Evolutionary conservation across 805 yeast species (phyloP), one percentile per base, ranked within the genome.

Genomic region (Ogataea glucozyma): DNA sequence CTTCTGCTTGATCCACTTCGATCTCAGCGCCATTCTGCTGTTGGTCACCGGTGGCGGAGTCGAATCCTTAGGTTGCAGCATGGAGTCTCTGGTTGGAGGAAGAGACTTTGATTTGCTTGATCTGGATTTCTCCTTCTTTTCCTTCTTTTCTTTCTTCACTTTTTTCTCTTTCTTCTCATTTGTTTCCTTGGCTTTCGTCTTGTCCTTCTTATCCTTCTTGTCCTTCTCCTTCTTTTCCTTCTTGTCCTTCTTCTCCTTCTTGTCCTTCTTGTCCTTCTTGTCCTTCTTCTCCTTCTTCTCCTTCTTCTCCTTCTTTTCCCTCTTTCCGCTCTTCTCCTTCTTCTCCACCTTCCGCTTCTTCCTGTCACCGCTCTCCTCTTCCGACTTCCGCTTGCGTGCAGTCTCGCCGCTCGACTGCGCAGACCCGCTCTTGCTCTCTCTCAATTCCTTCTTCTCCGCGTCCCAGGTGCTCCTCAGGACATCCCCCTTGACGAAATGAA

Each of bases 1-100:
- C 62, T 91, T 91, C 62, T 89, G 96, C 52, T 76, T 83, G 42
- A 91, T 90, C 83, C 88, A 90, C 62, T 79, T 83, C 17, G 95
- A 82, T 62, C 98, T 78, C 4, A 85, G 85, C 1, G 95, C 82
- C 37, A 80, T 61, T 56, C 85, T 72, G n/a, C 83, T 75, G 10
- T 75, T 53, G 1, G 76, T 66, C 1, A 66, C 68, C 6, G 71
- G 52, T 7, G 63, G 52, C 4, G 49, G 27, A 21, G 18, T 38
- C 21, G 29, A 34, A 22, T 60, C 67, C 26, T 64, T 68, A 7
- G 73, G 71, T 29, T 58, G 60, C 20, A 71, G 51, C 76, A 70
- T 69, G 12, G 72, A 66, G 17, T 67, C 75, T 45, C 71, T 62
- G 2, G 72, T 65, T 5, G 64, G 65, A 35, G n/a, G n/a, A n/a